These are phyloP conservation scores for Diaporthe nobilis DNA, from an alignment of 2,329 filamentous ascomycete genomes.

Conservation along the genomic window DNA sequence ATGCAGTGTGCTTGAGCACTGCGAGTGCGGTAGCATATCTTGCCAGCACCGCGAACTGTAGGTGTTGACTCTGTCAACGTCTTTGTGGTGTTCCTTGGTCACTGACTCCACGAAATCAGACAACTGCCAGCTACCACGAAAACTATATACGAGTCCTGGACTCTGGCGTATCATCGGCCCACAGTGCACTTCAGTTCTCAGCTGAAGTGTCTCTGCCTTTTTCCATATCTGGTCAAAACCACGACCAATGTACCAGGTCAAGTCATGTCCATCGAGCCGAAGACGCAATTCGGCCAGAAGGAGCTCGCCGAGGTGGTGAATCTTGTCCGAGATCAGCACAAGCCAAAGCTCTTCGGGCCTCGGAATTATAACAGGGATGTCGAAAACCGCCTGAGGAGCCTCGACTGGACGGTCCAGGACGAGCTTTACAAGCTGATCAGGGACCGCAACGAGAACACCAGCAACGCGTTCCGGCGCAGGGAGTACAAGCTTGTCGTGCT, in stretches of 20 bases:
- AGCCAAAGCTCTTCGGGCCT: neutral
- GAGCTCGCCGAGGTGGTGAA: slow-evolving; percentile 37
- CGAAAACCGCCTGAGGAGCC: slow-evolving; percentile 40
- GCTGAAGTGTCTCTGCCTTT: neutral
- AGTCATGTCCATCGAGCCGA: slow-evolving; percentile 42
- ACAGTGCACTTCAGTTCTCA: neutral
- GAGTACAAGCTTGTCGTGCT: slow-evolving; percentile 44
- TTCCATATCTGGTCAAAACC: neutral
- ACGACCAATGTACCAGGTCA: slow-evolving; percentile 35
- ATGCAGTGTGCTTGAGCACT: neutral
- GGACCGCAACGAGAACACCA: slow-evolving; percentile 44
- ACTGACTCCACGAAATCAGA: neutral
- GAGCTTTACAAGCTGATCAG: slow-evolving; percentile 45
- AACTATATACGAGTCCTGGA: slow-evolving; percentile 22
- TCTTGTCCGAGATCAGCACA: slow-evolving; percentile 27
- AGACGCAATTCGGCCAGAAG: slow-evolving; percentile 43
- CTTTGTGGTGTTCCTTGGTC: neutral
- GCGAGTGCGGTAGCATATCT: slow-evolving; percentile 1
- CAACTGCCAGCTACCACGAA: slow-evolving; percentile 20
- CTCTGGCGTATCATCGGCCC: slow-evolving; percentile 8
- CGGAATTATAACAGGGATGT: slow-evolving; percentile 37
- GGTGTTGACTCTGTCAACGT: neutral
- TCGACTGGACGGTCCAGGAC: slow-evolving; percentile 46
- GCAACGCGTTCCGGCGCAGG: slow-evolving; percentile 41
- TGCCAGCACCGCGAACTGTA: slow-evolving; percentile 4